Evolutionary conservation across 208 protist species (phyloP).

Genomic region (Trypanosoma platydactyli): DNA sequence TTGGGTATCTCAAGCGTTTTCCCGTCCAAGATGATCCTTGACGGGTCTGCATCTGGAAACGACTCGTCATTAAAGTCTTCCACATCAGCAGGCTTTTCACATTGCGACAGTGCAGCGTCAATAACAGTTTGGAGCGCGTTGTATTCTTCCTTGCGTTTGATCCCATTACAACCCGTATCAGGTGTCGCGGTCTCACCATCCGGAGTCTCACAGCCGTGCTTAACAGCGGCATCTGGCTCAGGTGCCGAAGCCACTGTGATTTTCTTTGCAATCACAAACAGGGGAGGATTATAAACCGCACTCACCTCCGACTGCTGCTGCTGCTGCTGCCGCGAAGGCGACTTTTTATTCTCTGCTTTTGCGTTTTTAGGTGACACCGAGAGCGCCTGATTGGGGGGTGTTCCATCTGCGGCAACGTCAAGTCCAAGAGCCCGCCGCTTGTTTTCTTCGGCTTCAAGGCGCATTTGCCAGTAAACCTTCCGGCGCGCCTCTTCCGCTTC

Average conservation of each 20-base stretch:
- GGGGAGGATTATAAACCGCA: not conserved
- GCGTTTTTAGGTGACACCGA: not conserved
- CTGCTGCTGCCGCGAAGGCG: not conserved
- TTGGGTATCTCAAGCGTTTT: slow-evolving; percentile 85
- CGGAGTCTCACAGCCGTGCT: not conserved
- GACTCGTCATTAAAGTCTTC: slow-evolving; percentile 79
- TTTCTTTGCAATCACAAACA: slow-evolving; percentile 1
- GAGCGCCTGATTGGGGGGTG: not conserved
- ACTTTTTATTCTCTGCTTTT: not conserved
- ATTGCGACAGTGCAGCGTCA: slow-evolving; percentile 37
- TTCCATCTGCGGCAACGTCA: slow-evolving; percentile 15
- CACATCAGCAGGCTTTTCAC: slow-evolving; percentile 8
- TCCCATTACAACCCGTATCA: slow-evolving; percentile 5
- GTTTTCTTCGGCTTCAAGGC: slow-evolving; percentile 81
- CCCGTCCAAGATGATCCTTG: slow-evolving; percentile 87
- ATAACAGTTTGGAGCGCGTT: slow-evolving; percentile 73
- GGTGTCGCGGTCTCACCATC: not conserved
- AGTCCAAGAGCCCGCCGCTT: slow-evolving; percentile 63
- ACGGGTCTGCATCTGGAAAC: slow-evolving; percentile 45
- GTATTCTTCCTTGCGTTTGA: slow-evolving; percentile 63
- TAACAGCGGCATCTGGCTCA: not conserved
- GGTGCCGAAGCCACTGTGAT: not conserved
- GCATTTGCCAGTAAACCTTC: slow-evolving; percentile 90
- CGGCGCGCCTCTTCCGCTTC: slow-evolving; percentile 68
- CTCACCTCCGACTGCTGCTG: not conserved